Evolutionary conservation across 2,329 filamentous ascomycete genomes (phyloP), one percentile per base, ranked within the genome.

Genomic region (Pestalotiopsis sp.): DNA sequence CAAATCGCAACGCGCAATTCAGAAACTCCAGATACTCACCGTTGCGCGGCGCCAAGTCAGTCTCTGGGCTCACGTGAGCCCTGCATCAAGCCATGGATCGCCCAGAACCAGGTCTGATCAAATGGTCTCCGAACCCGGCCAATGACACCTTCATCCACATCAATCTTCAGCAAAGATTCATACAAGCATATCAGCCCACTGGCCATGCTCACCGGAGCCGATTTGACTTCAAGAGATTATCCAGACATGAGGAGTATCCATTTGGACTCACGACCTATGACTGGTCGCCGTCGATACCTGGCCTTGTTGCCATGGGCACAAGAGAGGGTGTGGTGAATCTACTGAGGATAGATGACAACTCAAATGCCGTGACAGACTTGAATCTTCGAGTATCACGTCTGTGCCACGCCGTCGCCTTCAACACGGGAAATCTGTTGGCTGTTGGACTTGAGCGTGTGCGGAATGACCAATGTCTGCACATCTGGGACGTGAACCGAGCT

Each of bases 341-440:
- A 23, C 81, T 96, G 68, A 87, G 90, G 70, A 87, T 96, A 62
- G 90, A 94, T 75, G 90, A 93, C 73, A 87, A 89, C 72, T 91
- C 86, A 66, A 93, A 88, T 75, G 87, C 86, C 41, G 88, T 88
- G 72, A 77, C 89, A 63, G 89, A 92, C 64, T 89, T 94, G 70
- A 88, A 89, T 23, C 87, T 94, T 61, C 93, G 93, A 77, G 89
- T 94, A 78, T 89, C 92, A 67, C 88, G 93, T 59, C 91, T 91
- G 58, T 95, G 92, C 74, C 93, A 95, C 75, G 92, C 93, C 0
- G 92, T 96, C 56, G 91, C 93, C 3, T 94, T 96, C 81, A 95
- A 90, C 75, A 90, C 88, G 3, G 85, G 84, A 4, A 91, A 92
- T 20, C 84, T 92, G 68, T 83, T 97, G 65, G 93, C 93, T 11